Conservation (phyloP, 495 filamentous ascomycete genomes). For the Hypoxylon trugodes region DNA sequence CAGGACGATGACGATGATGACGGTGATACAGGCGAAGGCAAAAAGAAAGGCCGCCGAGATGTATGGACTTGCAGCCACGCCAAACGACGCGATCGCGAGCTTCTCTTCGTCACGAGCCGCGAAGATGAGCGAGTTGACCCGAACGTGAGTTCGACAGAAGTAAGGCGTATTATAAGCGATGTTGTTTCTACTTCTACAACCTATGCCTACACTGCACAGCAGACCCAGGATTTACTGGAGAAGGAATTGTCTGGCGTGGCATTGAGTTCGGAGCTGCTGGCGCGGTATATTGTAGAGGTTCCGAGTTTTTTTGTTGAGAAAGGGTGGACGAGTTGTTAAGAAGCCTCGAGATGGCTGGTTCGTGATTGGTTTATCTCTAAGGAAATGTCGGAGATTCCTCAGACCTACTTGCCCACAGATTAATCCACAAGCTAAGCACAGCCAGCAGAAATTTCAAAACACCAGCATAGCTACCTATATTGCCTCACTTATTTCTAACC, state of each 20-base stretch:
- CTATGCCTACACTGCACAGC: no score
- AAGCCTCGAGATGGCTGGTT: no score
- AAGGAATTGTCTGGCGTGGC: constrained; percentile 3
- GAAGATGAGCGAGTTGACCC: constrained; percentile 13
- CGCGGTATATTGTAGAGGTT: not conserved
- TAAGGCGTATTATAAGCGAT: constrained; percentile 1
- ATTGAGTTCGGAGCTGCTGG: constrained; percentile 14
- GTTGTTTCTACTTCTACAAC: no score
- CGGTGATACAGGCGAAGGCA: not conserved
- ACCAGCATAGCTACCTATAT: no score
- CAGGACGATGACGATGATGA: not conserved
- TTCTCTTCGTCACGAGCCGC: constrained; percentile 15
- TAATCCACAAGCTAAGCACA: no score
- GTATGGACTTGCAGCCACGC: constrained; percentile 6
- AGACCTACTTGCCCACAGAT: no score
- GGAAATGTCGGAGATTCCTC: no score
- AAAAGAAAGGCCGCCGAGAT: no score
- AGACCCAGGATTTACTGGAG: constrained; percentile 3
- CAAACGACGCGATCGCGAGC: not conserved
- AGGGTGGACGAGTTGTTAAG: not conserved
- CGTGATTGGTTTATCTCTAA: no score
- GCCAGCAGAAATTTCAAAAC: no score
- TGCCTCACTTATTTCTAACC: no score
- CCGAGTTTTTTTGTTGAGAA: not conserved
- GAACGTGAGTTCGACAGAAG: constrained; percentile 22